phyloP scores from a whole-genome alignment of 2,329 filamentous ascomycete genomes.

The Bertia moriformis region DNA sequence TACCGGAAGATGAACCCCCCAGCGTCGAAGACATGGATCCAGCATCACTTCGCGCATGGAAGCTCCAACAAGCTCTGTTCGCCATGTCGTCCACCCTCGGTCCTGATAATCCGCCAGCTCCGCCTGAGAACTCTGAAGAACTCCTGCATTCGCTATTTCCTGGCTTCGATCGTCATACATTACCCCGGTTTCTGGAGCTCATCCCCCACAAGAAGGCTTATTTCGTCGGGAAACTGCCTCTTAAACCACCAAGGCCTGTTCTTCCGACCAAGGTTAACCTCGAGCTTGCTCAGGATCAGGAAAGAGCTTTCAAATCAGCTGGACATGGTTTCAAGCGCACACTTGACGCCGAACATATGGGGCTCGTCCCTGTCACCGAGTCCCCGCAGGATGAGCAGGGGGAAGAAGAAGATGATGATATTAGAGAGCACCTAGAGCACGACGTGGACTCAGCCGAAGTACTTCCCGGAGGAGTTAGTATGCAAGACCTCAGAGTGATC shows the following conservation, averaged over 20 bases:
- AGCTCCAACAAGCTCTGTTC: neutral
- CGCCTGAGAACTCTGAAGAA: constrained; percentile 25
- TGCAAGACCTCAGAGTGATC: neutral
- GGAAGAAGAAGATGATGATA: constrained; percentile 6
- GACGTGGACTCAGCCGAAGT: constrained; percentile 15
- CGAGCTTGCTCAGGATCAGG: constrained; percentile 46
- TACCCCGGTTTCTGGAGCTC: constrained; percentile 45
- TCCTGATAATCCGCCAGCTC: neutral
- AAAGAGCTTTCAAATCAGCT: constrained; percentile 38
- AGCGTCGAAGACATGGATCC: neutral
- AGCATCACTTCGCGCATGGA: neutral
- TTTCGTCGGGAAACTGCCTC: constrained; percentile 33
- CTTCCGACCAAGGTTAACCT: constrained; percentile 47
- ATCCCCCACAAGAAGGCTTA: constrained; percentile 45
- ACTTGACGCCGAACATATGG: neutral
- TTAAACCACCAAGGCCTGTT: constrained; percentile 46
- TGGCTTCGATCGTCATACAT: constrained; percentile 41
- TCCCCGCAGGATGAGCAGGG: neutral
- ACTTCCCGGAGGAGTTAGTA: constrained; percentile 5
- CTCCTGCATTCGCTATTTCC: constrained; percentile 42
- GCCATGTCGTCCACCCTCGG: neutral
- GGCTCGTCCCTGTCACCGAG: constrained; percentile 8
- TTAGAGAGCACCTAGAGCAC: constrained; percentile 24
- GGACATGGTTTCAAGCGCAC: constrained; percentile 13
- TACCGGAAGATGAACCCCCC: neutral